Percentiles rank a stretch among this genome's conserved stretches.
phyloP scores from a whole-genome alignment of 2,329 filamentous ascomycete species.

The Echinosphaeria canescens region DNA sequence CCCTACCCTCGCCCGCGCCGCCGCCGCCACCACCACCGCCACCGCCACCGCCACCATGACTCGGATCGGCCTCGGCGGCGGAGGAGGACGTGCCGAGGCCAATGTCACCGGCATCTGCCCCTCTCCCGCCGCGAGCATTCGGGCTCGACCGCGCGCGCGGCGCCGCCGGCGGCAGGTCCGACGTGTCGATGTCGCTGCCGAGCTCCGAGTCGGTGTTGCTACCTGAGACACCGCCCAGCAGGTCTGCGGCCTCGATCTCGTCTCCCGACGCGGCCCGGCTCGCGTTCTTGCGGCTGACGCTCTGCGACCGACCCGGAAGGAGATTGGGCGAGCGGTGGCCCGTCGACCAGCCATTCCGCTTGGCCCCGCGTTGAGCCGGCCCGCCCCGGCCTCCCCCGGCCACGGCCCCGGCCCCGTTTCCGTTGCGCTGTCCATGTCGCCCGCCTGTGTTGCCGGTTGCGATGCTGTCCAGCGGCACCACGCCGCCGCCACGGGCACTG shows the following conservation, averaged over 20 bases:
- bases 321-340: conserved; percentile 26
- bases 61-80: conserved; percentile 4
- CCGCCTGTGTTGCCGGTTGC: too few species aligned
- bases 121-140: background rate
- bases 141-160: conserved; percentile 17
- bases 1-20: conserved; percentile 3
- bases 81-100: too few species aligned
- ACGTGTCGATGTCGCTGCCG: conserved; percentile 42
- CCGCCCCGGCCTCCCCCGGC: conserved; percentile 2
- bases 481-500: conserved; percentile 39
- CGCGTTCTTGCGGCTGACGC: conserved; percentile 26
- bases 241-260: conserved; percentile 31
- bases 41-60: conserved; percentile 3
- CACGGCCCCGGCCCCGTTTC: too few species aligned
- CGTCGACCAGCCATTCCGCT: conserved; percentile 23
- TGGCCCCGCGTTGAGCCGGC: conserved; percentile 7
- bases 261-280: conserved; percentile 15
- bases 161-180: conserved; percentile 41
- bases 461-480: conserved; percentile 31
- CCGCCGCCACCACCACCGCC: conserved; percentile 3
- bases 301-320: conserved; percentile 17
- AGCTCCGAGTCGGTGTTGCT: conserved; percentile 33
- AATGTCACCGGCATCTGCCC: too few species aligned
- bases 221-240: conserved; percentile 20
- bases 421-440: too few species aligned